Conservation (phyloP, 345 rosid genomes). For the Carallia pectinifolia region DNA sequence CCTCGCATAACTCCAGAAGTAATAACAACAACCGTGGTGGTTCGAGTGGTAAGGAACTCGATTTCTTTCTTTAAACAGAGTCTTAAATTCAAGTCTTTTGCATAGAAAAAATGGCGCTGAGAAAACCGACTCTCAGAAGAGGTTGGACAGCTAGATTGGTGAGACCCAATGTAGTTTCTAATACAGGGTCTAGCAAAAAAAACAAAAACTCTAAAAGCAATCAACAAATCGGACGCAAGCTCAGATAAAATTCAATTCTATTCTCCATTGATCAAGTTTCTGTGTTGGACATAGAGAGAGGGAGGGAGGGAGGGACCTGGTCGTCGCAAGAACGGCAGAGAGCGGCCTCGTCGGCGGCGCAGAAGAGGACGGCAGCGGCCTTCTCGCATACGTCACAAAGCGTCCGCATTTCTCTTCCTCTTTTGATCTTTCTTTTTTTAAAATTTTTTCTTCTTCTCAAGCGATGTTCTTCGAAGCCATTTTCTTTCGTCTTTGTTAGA, state of each 20-base stretch:
- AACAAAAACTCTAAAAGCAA: too few species aligned
- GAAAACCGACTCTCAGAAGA: too few species aligned
- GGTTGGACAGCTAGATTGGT: too few species aligned
- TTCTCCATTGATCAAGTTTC: not conserved
- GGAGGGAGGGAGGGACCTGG: slow-evolving; percentile 31
- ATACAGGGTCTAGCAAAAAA: too few species aligned
- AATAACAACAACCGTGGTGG: too few species aligned
- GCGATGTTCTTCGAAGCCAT: not conserved
- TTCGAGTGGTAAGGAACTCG: too few species aligned
- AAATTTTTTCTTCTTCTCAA: not conserved
- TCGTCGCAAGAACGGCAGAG: slow-evolving; percentile 84
- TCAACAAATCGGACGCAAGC: too few species aligned
- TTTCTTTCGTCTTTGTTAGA: not conserved
- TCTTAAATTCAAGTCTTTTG: too few species aligned
- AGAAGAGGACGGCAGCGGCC: slow-evolving; percentile 78
- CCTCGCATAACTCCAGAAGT: too few species aligned
- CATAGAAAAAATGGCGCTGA: too few species aligned
- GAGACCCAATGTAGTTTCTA: too few species aligned
- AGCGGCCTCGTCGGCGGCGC: slow-evolving; percentile 91
- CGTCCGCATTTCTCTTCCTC: slow-evolving; percentile 48
- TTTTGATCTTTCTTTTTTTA: not conserved
- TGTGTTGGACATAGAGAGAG: not conserved
- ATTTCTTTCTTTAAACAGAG: too few species aligned
- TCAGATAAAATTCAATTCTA: not conserved
- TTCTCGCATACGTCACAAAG: slow-evolving; percentile 73